phyloP scores from a whole-genome alignment of 2,329 filamentous ascomycete genomes.

The Lasiodiplodia theobromae region DNA sequence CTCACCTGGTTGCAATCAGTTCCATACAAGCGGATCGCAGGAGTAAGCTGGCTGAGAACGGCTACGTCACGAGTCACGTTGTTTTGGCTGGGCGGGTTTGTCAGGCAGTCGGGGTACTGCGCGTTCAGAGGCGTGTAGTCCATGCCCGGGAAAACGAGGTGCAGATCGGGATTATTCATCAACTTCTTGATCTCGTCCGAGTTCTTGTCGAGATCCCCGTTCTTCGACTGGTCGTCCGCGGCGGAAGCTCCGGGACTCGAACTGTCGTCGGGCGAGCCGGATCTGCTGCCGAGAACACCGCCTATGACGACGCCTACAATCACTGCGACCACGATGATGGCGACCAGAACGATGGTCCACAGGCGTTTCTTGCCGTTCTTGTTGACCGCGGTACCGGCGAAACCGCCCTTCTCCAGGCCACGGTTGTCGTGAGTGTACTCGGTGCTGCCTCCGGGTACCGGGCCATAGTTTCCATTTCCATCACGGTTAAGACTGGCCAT shows the following conservation, averaged over 20 bases:
- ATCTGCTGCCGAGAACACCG: constrained; percentile 67
- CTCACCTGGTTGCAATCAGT: constrained; percentile 88
- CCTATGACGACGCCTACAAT: constrained; percentile 79
- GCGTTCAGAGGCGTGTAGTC: constrained; percentile 94
- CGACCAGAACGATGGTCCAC: constrained; percentile 73
- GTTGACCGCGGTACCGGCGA: constrained; percentile 67
- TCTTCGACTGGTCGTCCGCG: constrained; percentile 64
- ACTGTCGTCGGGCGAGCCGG: constrained; percentile 38
- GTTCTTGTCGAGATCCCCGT: constrained; percentile 75
- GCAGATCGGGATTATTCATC: constrained; percentile 79
- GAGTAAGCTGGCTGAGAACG: constrained; percentile 87
- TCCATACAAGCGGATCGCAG: constrained; percentile 86
- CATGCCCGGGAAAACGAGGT: constrained; percentile 94
- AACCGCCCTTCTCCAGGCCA: constrained; percentile 63
- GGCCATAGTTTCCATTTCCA: constrained; percentile 62
- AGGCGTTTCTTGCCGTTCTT: constrained; percentile 70
- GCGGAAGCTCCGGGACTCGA: constrained; percentile 48
- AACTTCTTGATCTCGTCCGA: constrained; percentile 81
- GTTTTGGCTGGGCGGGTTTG: constrained; percentile 84
- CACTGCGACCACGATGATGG: constrained; percentile 70
- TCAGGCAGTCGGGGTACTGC: constrained; percentile 84
- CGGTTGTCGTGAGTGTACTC: constrained; percentile 28
- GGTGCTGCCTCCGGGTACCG: constrained; percentile 53
- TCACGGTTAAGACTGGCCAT: constrained; percentile 38
- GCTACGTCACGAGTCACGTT: constrained; percentile 93